Evolutionary conservation across 2,329 filamentous ascomycete species (phyloP).

Genomic region (Colletotrichum eremochloae): DNA sequence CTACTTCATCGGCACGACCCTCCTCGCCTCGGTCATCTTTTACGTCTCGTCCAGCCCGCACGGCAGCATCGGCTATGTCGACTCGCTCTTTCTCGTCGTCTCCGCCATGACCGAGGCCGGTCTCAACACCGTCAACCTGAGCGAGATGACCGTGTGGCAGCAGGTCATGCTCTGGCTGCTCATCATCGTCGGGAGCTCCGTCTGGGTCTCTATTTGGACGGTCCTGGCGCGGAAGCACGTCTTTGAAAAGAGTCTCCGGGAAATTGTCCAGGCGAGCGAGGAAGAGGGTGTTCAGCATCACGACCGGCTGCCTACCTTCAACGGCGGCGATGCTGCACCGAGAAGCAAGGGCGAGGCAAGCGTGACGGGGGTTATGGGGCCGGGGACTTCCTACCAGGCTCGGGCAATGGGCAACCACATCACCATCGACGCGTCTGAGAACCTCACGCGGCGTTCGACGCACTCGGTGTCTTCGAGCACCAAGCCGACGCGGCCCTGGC

Average conservation of each 20-base stretch:
- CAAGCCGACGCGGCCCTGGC: constrained; percentile 45
- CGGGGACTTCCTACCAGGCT: not conserved
- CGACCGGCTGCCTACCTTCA: constrained; percentile 47
- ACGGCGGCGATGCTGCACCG: not conserved
- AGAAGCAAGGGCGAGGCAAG: not conserved
- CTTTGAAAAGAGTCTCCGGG: constrained; percentile 72
- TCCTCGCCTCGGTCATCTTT: constrained; percentile 72
- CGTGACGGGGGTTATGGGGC: not conserved
- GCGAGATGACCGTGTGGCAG: constrained; percentile 75
- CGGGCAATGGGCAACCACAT: not conserved
- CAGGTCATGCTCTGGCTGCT: constrained; percentile 75
- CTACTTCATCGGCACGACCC: constrained; percentile 71
- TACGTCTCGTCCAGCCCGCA: constrained; percentile 68
- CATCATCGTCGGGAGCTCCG: constrained; percentile 74
- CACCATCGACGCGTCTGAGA: not conserved
- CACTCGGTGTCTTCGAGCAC: constrained; percentile 18
- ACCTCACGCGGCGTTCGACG: constrained; percentile 20
- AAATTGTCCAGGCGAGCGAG: constrained; percentile 60
- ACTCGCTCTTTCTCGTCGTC: constrained; percentile 75
- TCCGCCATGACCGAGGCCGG: constrained; percentile 78
- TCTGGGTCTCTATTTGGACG: constrained; percentile 76
- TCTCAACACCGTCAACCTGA: constrained; percentile 76
- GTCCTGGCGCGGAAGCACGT: constrained; percentile 71
- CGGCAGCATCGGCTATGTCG: constrained; percentile 68
- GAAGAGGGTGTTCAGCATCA: constrained; percentile 48